Evolutionary conservation across 1,284 basidiomycete genomes (phyloP).

Genomic region (Sporisorium exsertum): DNA sequence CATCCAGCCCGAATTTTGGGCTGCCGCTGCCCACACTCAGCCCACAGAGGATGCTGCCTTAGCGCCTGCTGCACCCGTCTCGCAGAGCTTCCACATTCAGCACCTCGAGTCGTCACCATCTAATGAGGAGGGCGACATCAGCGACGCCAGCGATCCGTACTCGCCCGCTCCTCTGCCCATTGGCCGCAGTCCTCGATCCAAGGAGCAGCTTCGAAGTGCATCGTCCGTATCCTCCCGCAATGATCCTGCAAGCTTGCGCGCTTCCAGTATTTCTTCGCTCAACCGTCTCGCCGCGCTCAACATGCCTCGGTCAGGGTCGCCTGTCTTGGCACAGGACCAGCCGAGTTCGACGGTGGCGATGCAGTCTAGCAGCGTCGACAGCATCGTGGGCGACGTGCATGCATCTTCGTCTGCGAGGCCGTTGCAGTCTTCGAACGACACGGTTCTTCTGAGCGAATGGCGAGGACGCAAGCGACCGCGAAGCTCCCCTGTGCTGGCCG

Average conservation of each 20-base stretch:
- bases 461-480: conserved; percentile 33
- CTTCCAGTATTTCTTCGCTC: conserved; percentile 30
- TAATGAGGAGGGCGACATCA: conserved; percentile 13
- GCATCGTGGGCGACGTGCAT: background rate
- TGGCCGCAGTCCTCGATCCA: conserved; percentile 37
- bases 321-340: conserved; percentile 1
- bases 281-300: conserved; percentile 26
- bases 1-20: conserved; percentile 28
- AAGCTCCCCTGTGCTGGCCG: conserved; percentile 25
- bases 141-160: conserved; percentile 35
- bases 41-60: background rate
- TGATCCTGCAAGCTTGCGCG: conserved; percentile 21
- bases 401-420: background rate
- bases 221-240: conserved; percentile 27
- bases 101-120: conserved; percentile 27
- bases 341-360: background rate
- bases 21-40: background rate
- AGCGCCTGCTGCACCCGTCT: background rate
- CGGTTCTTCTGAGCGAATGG: conserved; percentile 17
- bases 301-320: background rate
- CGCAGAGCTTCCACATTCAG: conserved; percentile 16
- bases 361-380: background rate
- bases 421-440: conserved; percentile 2
- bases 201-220: conserved; percentile 32
- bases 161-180: conserved; percentile 37